Evolutionary conservation across 352 stramenopile species (phyloP).

Genomic region (Phytophthora palmivora): DNA sequence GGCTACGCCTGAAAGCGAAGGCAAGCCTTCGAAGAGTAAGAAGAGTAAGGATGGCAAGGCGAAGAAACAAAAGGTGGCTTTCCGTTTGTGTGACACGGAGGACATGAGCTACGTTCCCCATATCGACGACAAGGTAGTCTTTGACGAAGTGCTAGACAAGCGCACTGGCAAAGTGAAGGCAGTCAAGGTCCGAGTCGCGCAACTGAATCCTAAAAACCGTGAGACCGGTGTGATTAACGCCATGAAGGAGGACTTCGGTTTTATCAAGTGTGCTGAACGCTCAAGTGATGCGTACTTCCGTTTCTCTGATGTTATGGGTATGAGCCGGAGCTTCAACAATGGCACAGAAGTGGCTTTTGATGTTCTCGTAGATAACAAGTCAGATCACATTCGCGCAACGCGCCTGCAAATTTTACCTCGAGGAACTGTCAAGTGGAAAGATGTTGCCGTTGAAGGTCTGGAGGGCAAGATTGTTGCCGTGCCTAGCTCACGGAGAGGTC

Average conservation of each 20-base stretch:
- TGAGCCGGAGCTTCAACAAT: slow-evolving; percentile 50
- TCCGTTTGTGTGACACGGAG: slow-evolving; percentile 66
- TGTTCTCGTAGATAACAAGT: slow-evolving; percentile 53
- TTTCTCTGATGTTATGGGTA: slow-evolving; percentile 78
- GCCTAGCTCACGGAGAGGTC: slow-evolving; percentile 41
- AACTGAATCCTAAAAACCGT: slow-evolving; percentile 71
- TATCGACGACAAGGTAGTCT: slow-evolving; percentile 64
- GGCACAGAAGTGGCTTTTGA: slow-evolving; percentile 81
- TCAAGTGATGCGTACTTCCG: slow-evolving; percentile 76
- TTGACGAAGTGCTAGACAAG: slow-evolving; percentile 81
- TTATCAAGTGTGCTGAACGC: slow-evolving; percentile 84
- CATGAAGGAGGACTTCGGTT: slow-evolving; percentile 84
- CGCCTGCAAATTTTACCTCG: slow-evolving; percentile 66
- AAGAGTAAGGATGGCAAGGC: slow-evolving; percentile 39
- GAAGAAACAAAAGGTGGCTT: slow-evolving; percentile 44
- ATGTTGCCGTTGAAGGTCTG: slow-evolving; percentile 44
- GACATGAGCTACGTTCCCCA: slow-evolving; percentile 72
- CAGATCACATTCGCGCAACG: slow-evolving; percentile 63
- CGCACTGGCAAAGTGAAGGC: slow-evolving; percentile 63
- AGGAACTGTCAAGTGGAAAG: slow-evolving; percentile 74
- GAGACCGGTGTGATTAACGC: slow-evolving; percentile 73
- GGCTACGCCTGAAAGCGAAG: slow-evolving; percentile 26
- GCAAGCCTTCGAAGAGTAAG: slow-evolving; percentile 48
- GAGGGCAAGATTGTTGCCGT: slow-evolving; percentile 54
- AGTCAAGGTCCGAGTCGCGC: slow-evolving; percentile 64